A percentile compares a stretch with the other conserved stretches of the same genome.
phyloP scores from a whole-genome alignment of 2,329 filamentous ascomycete genomes.

The Exophiala spinifera region DNA sequence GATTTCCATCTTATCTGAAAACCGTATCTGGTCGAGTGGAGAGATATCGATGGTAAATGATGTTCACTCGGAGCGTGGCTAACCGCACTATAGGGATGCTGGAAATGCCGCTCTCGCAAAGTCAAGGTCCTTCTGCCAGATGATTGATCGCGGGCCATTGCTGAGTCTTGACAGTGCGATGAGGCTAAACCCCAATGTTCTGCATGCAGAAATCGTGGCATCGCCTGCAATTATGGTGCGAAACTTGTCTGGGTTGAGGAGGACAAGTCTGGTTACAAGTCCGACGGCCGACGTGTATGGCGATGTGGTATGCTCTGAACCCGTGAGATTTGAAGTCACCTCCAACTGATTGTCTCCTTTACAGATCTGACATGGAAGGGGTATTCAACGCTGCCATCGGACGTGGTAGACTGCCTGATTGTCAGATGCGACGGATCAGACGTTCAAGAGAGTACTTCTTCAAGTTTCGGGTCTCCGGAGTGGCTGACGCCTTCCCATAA shows the following conservation, averaged over 20 bases:
- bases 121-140: not conserved
- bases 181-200: not conserved
- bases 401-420: conserved; percentile 6
- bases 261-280: not conserved
- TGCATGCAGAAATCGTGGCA: not conserved
- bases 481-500: too few species aligned
- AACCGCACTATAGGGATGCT: not conserved
- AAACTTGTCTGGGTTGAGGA: conserved; percentile 3
- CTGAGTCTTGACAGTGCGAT: not conserved
- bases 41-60: too few species aligned
- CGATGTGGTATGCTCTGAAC: not conserved
- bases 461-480: too few species aligned
- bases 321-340: too few species aligned
- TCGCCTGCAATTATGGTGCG: not conserved
- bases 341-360: not conserved
- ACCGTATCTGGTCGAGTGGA: too few species aligned
- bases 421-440: too few species aligned
- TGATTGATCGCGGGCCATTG: not conserved
- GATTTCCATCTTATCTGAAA: too few species aligned
- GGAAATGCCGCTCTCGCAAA: conserved; percentile 3
- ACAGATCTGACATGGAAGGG: not conserved
- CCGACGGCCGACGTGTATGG: not conserved
- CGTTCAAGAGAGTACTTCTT: too few species aligned
- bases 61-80: not conserved
- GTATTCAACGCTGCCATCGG: not conserved